Evolutionary conservation across 139 green algal species (phyloP).

Genomic region (Raphidocelis subcapitata): DNA sequence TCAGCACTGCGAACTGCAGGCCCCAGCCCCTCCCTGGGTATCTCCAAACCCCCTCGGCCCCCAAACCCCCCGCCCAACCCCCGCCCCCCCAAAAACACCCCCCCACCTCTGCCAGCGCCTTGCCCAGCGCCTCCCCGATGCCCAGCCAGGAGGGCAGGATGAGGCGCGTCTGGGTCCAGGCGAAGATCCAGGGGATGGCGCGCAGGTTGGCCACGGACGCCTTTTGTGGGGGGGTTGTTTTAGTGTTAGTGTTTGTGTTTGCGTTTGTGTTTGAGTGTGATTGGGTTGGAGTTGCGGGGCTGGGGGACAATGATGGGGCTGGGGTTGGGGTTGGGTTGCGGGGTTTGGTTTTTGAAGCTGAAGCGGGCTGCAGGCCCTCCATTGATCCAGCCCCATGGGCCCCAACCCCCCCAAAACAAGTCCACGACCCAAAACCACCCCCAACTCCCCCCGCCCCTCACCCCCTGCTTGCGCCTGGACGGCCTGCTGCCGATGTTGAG

Average conservation of each 20-base stretch:
- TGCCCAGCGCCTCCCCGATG: conserved; percentile 85
- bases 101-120: conserved; percentile 47
- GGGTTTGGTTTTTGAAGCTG: too few relatives aligned
- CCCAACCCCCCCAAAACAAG: too few relatives aligned
- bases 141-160: conserved; percentile 98
- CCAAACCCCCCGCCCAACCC: background rate
- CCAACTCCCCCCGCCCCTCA: conserved; percentile 16
- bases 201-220: conserved; percentile 76
- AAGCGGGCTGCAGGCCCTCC: too few relatives aligned
- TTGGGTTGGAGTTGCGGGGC: too few relatives aligned
- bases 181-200: conserved; percentile 99
- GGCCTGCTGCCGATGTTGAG: conserved; percentile 95
- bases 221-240: too few relatives aligned
- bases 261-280: too few relatives aligned
- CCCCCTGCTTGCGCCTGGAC: conserved; percentile 37
- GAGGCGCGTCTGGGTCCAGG: conserved; percentile 96
- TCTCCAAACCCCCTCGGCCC: background rate
- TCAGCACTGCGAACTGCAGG: background rate
- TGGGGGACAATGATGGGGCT: too few relatives aligned
- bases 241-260: too few relatives aligned
- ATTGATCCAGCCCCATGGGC: too few relatives aligned
- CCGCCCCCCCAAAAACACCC: background rate
- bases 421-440: background rate
- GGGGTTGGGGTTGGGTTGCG: too few relatives aligned
- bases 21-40: too few relatives aligned